Percentiles rank a stretch among this genome's conserved stretches.
Evolutionary conservation across 768 basidiomycete species (phyloP).

Genomic region (Lentinus tigrinus): DNA sequence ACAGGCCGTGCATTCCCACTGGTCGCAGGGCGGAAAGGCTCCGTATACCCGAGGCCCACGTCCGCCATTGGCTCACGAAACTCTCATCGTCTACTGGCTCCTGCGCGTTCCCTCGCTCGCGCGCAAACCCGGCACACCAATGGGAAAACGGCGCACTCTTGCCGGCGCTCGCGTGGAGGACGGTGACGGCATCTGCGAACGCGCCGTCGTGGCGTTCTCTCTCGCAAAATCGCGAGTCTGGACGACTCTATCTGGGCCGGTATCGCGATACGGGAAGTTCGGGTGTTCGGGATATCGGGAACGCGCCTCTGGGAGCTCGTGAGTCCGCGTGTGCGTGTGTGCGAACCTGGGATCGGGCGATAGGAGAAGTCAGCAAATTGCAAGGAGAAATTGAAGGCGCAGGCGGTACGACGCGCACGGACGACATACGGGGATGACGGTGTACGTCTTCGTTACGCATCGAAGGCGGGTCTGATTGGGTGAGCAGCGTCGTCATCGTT

Average conservation of each 20-base stretch:
- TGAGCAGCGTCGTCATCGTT: background rate
- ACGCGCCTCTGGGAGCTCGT: background rate
- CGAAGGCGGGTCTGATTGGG: background rate
- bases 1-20: background rate
- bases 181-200: background rate
- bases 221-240: background rate
- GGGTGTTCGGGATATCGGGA: background rate
- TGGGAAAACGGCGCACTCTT: too few species aligned
- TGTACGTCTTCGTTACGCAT: background rate
- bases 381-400: background rate
- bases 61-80: too few species aligned
- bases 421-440: background rate
- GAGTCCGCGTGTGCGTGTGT: background rate
- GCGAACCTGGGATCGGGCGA: background rate
- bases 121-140: too few species aligned
- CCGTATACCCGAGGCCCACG: too few species aligned
- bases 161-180: background rate
- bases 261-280: background rate
- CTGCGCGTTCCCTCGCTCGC: too few species aligned
- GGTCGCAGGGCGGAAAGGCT: background rate
- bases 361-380: too few species aligned
- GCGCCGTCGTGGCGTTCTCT: background rate
- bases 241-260: background rate
- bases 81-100: too few species aligned
- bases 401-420: background rate